Evolutionary conservation across 495 filamentous ascomycete species (phyloP).

Genomic region (Cenococcum geophilum): DNA sequence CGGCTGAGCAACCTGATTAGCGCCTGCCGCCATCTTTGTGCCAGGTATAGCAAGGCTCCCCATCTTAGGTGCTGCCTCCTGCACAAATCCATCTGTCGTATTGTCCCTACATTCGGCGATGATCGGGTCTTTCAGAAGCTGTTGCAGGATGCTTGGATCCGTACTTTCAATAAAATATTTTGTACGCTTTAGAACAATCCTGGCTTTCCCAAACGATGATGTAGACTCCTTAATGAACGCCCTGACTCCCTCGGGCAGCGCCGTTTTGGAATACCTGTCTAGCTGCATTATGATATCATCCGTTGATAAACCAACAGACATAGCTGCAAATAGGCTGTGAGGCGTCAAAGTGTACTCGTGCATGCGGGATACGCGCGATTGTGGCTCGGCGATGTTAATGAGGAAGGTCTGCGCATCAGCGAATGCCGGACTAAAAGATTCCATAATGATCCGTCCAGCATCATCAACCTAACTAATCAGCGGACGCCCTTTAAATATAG

Average conservation of each 20-base stretch:
- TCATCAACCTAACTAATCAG: conserved; percentile 48
- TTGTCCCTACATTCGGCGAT: conserved; percentile 60
- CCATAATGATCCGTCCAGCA: conserved; percentile 82
- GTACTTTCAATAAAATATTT: conserved; percentile 88
- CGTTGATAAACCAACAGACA: conserved; percentile 81
- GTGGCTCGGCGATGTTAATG: conserved; percentile 89
- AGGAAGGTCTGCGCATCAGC: conserved; percentile 87
- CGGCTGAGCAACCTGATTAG: conserved; percentile 53
- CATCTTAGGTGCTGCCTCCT: conserved; percentile 77
- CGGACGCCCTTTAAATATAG: background rate
- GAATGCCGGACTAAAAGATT: conserved; percentile 85
- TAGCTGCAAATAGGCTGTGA: conserved; percentile 90
- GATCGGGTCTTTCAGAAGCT: conserved; percentile 65
- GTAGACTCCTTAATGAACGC: conserved; percentile 78
- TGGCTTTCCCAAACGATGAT: conserved; percentile 88
- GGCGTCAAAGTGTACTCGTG: conserved; percentile 91
- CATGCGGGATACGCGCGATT: conserved; percentile 77
- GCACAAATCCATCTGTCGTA: conserved; percentile 64
- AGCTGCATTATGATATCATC: conserved; percentile 85
- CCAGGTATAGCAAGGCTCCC: conserved; percentile 89
- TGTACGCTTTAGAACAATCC: conserved; percentile 90
- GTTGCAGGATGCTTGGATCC: conserved; percentile 78
- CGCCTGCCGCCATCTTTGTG: conserved; percentile 84
- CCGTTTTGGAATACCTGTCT: conserved; percentile 79
- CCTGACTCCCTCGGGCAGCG: conserved; percentile 69